These are phyloP conservation scores for Mycosphaerella sp. DNA, from an alignment of 2,329 filamentous ascomycete genomes.

Conservation along the genomic window DNA sequence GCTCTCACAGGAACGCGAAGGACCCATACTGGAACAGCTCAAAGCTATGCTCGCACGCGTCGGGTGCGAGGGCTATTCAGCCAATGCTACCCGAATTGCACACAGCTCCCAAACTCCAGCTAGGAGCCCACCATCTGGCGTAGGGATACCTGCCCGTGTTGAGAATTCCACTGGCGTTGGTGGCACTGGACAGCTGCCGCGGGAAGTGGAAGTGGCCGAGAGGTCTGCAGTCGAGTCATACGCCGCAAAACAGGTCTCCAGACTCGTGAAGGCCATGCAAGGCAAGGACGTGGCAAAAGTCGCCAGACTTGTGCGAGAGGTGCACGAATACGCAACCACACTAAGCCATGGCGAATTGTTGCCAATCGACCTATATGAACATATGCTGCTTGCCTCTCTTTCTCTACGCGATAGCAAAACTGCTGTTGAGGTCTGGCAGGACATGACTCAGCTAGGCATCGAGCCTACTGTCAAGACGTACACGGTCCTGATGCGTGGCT, in stretches of 20 bases:
- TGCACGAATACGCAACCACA: conserved; percentile 6
- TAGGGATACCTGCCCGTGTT: background rate
- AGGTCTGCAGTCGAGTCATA: conserved; percentile 8
- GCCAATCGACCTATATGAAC: conserved; percentile 31
- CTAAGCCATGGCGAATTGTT: conserved; percentile 9
- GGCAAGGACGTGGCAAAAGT: background rate
- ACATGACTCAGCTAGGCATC: conserved; percentile 50
- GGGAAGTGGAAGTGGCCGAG: background rate
- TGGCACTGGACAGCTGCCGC: background rate
- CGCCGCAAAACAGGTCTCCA: conserved; percentile 4
- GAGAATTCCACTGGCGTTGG: background rate
- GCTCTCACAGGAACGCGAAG: background rate
- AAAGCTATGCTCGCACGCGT: conserved; percentile 6
- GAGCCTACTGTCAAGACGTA: conserved; percentile 60
- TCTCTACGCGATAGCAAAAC: conserved; percentile 37
- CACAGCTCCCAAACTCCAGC: background rate
- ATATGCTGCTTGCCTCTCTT: conserved; percentile 46
- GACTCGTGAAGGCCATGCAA: conserved; percentile 12
- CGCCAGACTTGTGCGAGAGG: conserved; percentile 8
- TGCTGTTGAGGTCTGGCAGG: conserved; percentile 53
- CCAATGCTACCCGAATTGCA: background rate
- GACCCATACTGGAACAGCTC: background rate
- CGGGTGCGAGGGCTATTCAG: background rate
- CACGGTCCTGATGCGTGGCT: conserved; percentile 67
- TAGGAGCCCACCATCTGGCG: background rate